Conservation (phyloP, 805 yeast species). For the Cyberlindnera misumaiensis region DNA sequence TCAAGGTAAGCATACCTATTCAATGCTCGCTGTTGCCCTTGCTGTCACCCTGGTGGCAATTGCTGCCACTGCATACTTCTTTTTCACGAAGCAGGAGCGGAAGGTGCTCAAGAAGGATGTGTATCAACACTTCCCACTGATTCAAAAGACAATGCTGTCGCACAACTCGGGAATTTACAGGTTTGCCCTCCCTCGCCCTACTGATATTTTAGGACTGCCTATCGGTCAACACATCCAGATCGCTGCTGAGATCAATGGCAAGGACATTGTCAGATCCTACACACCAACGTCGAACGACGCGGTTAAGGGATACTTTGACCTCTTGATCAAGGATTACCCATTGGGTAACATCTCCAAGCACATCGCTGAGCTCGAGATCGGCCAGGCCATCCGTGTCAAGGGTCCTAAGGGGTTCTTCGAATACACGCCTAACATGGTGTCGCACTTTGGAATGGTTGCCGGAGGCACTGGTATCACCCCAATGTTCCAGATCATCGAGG, state of each 20-base stretch:
- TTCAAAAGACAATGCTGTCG: conserved; percentile 65
- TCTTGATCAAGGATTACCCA: conserved; percentile 80
- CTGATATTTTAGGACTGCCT: conserved; percentile 79
- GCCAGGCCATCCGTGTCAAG: conserved; percentile 69
- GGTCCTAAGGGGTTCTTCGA: conserved; percentile 91
- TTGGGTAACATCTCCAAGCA: conserved; percentile 76
- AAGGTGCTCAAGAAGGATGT: conserved; percentile 54
- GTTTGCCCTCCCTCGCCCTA: conserved; percentile 71
- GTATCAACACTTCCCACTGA: conserved; percentile 74
- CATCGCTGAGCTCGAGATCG: conserved; percentile 66
- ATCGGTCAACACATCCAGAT: conserved; percentile 91
- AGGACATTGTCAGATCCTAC: conserved; percentile 78
- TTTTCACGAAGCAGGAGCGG: conserved; percentile 8
- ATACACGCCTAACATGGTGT: conserved; percentile 73
- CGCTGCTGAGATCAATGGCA: conserved; percentile 67
- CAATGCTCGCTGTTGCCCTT: conserved; percentile 2
- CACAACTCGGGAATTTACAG: conserved; percentile 81
- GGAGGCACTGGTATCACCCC: conserved; percentile 98
- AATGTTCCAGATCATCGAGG: conserved; percentile 86
- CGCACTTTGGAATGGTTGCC: conserved; percentile 80
- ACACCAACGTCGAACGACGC: conserved; percentile 84
- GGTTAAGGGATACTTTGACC: conserved; percentile 74
- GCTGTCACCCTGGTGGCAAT: conserved; percentile 10
- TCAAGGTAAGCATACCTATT: no score
- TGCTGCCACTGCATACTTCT: conserved; percentile 6